Evolutionary conservation across 495 filamentous ascomycete genomes (phyloP), one percentile per base, ranked within the genome.

Genomic region (Aspergillus saccharolyticus): DNA sequence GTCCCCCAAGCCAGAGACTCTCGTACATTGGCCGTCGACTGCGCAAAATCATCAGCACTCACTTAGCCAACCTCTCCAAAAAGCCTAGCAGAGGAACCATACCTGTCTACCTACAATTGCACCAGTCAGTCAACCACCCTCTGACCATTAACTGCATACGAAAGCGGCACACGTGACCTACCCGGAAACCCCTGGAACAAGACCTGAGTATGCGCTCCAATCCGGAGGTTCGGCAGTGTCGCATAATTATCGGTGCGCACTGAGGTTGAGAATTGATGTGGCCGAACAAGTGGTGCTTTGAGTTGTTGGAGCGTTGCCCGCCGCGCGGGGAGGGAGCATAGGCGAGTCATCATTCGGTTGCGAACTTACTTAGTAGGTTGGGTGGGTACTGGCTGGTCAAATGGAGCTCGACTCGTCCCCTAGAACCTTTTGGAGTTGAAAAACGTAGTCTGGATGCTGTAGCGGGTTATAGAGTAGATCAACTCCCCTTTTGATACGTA

Each of bases 161-260:
- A n/a, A n/a, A 1, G 20, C 25, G 30, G 18, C 0, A 54, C n/a
- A 16, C n/a, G 14, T 18, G 20, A 50, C 54, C 46, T 62, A 78
- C 91, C 91, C 22, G 91, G 96, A 70, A 95, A 96, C 0, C 91
- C 91, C 71, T 96, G 91, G 64, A 89, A 96, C 47, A 96, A 83
- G 42, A 96, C 89, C 14, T 82, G 76, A 0, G 91, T 96, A 68
- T 91, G 81, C 8, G 78, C 78, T 4, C 87, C 87, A 54, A 96
- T 90, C 54, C 85, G 90, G 42, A 96, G 77, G 58, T 91, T 90
- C 1, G 74, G 74, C 6, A 92, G 79, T 0, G 91, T 96, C 14
- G 78, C 75, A 66, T 86, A 86, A 33, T 61, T 67, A 5, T 66
- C 51, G 0, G 25, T 55, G 55, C 62, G 62, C 8, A 68, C 59